Base-by-base conservation (phyloP, 257 asterid species). In the Solanum dulcamara region DNA sequence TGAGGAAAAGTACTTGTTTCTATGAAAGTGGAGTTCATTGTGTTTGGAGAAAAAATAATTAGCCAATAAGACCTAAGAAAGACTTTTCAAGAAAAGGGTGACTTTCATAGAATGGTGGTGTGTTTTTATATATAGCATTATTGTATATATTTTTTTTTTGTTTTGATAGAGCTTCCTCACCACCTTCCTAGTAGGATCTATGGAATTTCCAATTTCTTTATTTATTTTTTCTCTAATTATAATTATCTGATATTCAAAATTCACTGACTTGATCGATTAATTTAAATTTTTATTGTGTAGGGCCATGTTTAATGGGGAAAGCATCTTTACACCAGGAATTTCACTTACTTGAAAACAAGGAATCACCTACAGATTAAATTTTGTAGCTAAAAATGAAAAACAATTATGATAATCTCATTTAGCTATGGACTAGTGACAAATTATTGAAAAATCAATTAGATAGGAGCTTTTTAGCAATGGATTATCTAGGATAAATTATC, bases 131-230 rank as follows among this genome's bases (percentile, higher is more conserved):
- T 77, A 38, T 70, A 84, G 22, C 24, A 26, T 59, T 57, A 26
- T 12, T 35, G 53, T 3, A 13, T n/a, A 44, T 55, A 2, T 32
- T 14, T 18, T 4, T 42, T 80, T 33, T 86, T 84, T 84, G 84
- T 53, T 15, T 10, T 51, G 46, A 48, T 68, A 70, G 82, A 80
- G 51, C 70, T 77, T 66, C 48, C 88, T 88, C 8, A 50, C 85
- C 89, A 71, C 68, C 86, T 84, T 84, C 90, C 89, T 72, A 64
- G 89, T 85, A 86, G 67, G 50, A 84, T 53, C 20, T 35, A 33
- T 85, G 86, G 84, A 79, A 42, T 84, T 84, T 88, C 81, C 20
- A 59, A 4, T 42, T 42, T 62, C 6, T 35, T 44, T 28, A 26
- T 83, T 42, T 64, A 28, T 28, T 64, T 5, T 30, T 82, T 50